Evolutionary conservation across 2,329 filamentous ascomycete species (phyloP), one percentile per base, ranked within the genome.

Genomic region (Pseudocercospora crystallina): DNA sequence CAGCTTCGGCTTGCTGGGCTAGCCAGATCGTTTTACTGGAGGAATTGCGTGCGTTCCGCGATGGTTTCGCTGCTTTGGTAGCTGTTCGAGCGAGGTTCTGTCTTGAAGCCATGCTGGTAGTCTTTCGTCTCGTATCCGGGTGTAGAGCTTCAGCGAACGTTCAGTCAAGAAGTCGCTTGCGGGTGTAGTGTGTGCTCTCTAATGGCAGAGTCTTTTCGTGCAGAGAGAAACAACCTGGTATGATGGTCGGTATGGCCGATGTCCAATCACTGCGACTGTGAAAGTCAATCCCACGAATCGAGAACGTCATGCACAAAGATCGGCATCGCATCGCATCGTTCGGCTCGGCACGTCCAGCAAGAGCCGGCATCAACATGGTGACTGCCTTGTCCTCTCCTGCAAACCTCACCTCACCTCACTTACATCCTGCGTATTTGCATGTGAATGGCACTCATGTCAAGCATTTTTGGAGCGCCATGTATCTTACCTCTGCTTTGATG

Each of bases 11-110:
- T 51, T 52, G 57, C 36, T 59, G 60, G 13, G 56, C 57, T 13
- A 63, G 60, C 26, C 61, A 61, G 41, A 57, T 51, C 30, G 62
- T 60, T 51, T 60, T 47, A 34, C 56, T 57, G 2, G 56, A 58
- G 8, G 54, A 51, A 15, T 57, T 44, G 39, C 58, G 58, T 9
- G 55, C 47, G 33, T 49, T 51, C 29, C 43, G 20, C 10, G 49
- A 43, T 42, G 48, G 34, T 33, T 48, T 49, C 8, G 51, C 39
- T 13, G 56, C 51, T 47, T 56, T 61, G 37, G 53, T 41, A 3
- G 58, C 58, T 33, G 49, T 54, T 41, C 58, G 49, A 14, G 51
- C 47, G 12, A 61, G 34, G 8, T 45, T 54, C 33, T 61, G 56
- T 41, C 56, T 54, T 7, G 56, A 57, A 31, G 56, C 51, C 58